Percentiles rank a stretch among this genome's conserved stretches.
Conservation (phyloP, 2,329 filamentous ascomycete genomes). For the Akanthomyces dipterigenus region DNA sequence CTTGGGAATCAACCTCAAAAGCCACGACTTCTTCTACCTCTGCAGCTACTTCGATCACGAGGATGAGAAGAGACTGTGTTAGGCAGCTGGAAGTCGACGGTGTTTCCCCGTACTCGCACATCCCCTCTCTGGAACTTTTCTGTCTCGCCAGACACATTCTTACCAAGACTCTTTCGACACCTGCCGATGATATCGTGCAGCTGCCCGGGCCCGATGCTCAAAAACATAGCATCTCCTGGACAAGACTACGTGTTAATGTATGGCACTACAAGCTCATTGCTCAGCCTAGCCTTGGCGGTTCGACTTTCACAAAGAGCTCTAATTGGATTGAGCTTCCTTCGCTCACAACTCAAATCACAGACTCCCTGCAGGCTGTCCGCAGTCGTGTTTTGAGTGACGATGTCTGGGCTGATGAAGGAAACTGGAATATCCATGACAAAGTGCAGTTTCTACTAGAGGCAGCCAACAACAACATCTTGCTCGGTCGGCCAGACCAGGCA, state of each 20-base stretch:
- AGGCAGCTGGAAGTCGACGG: conserved; percentile 71
- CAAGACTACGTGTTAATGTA: conserved; percentile 64
- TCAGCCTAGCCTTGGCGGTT: conserved; percentile 49
- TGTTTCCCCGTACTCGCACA: conserved; percentile 76
- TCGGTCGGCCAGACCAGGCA: conserved; percentile 74
- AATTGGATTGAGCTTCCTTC: conserved; percentile 54
- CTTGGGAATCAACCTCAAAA: conserved; percentile 22
- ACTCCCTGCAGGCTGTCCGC: conserved; percentile 36
- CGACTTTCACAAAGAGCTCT: conserved; percentile 47
- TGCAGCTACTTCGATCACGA: conserved; percentile 23
- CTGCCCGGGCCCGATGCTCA: conserved; percentile 28
- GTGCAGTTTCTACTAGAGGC: conserved; percentile 74
- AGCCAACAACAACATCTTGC: conserved; percentile 74
- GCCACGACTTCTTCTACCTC: neutral
- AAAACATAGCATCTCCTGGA: conserved; percentile 47
- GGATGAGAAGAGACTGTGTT: conserved; percentile 54
- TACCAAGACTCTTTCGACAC: conserved; percentile 20
- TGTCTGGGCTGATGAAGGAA: conserved; percentile 29
- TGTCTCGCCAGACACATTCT: conserved; percentile 58
- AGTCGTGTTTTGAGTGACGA: conserved; percentile 29
- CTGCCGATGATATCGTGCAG: conserved; percentile 19
- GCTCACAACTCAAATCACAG: conserved; percentile 44
- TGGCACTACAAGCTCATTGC: conserved; percentile 57
- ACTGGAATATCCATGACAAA: conserved; percentile 43
- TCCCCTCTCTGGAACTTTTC: conserved; percentile 78